phyloP scores from a whole-genome alignment of 2,329 filamentous ascomycete genomes.

The Diaporthe vaccinii region DNA sequence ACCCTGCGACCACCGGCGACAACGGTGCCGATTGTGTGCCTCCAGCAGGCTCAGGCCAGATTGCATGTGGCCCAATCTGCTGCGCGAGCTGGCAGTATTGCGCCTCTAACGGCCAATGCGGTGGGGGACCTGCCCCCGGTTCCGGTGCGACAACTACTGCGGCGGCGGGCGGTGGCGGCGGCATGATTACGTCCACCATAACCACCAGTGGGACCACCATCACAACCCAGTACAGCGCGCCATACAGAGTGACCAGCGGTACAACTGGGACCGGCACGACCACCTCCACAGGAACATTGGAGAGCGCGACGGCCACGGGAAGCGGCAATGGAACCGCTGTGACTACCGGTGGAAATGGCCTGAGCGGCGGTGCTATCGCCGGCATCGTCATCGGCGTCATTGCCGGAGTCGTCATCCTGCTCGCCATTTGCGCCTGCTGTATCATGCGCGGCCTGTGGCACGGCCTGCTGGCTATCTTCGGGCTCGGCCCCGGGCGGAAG shows the following conservation, averaged over 20 bases:
- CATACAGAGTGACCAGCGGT: slow-evolving; percentile 67
- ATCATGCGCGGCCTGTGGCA: slow-evolving; percentile 74
- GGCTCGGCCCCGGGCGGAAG: slow-evolving; percentile 66
- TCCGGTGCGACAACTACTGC: slow-evolving; percentile 53
- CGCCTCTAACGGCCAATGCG: slow-evolving; percentile 69
- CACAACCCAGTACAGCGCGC: slow-evolving; percentile 68
- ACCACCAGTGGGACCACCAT: slow-evolving; percentile 61
- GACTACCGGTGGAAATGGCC: slow-evolving; percentile 53
- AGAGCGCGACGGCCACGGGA: slow-evolving; percentile 56
- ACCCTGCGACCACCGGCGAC: slow-evolving; percentile 61
- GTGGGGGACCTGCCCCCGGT: slow-evolving; percentile 57
- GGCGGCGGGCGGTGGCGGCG: slow-evolving; percentile 8
- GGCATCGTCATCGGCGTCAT: slow-evolving; percentile 84
- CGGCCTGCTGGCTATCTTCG: slow-evolving; percentile 71
- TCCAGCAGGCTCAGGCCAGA: slow-evolving; percentile 62
- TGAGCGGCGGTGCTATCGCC: slow-evolving; percentile 82
- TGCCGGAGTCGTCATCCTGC: slow-evolving; percentile 74
- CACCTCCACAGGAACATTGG: slow-evolving; percentile 66
- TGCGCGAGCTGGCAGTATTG: slow-evolving; percentile 80
- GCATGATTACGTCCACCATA: slow-evolving; percentile 47
- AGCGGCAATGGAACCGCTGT: slow-evolving; percentile 54
- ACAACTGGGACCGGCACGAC: slow-evolving; percentile 61
- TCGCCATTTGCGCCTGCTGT: slow-evolving; percentile 82
- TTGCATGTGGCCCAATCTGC: slow-evolving; percentile 77
- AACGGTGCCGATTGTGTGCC: slow-evolving; percentile 64